A percentile compares a stretch with the other conserved stretches of the same genome.
These are phyloP conservation scores for Ophiosphaerella narmari DNA, from an alignment of 2,329 filamentous ascomycete genomes.

Conservation along the genomic window DNA sequence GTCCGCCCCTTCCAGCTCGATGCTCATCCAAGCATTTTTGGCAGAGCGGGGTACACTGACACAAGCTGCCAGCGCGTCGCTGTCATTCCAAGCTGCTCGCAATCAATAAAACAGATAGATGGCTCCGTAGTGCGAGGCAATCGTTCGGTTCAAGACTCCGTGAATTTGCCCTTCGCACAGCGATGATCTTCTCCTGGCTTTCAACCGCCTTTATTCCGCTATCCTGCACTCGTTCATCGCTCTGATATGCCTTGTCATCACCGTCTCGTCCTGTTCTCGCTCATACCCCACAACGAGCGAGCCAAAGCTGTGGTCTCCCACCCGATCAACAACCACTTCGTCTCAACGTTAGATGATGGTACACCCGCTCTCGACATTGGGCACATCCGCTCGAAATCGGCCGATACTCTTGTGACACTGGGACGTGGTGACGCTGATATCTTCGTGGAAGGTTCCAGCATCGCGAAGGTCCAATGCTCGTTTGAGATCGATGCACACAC, in stretches of 20 bases:
- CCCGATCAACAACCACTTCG: background rate
- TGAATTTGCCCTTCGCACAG: too few relatives aligned
- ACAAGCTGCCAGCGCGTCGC: too few relatives aligned
- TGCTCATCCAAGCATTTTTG: too few relatives aligned
- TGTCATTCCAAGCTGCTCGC: too few relatives aligned
- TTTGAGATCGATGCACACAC: conserved; percentile 15
- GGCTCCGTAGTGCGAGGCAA: too few relatives aligned
- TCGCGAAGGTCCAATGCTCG: conserved; percentile 22
- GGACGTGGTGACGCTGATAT: conserved; percentile 10
- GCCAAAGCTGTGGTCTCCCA: background rate
- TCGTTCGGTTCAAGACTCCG: too few relatives aligned
- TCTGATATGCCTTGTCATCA: background rate
- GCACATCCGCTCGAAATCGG: conserved; percentile 1
- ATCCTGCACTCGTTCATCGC: too few relatives aligned
- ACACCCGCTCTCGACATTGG: conserved; percentile 1
- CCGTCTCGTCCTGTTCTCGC: conserved; percentile 1
- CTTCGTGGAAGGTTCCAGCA: conserved; percentile 11
- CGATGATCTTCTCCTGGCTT: too few relatives aligned
- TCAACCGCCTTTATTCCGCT: too few relatives aligned
- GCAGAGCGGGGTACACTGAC: too few relatives aligned
- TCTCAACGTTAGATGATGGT: background rate
- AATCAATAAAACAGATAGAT: too few relatives aligned
- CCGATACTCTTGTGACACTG: conserved; percentile 1
- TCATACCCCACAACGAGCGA: background rate
- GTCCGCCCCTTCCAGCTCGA: too few relatives aligned